A percentile compares a stretch with the other conserved stretches of the same genome.
These are phyloP conservation scores for Colletotrichum liriopes DNA, from an alignment of 2,329 filamentous ascomycete genomes.

Conservation along the genomic window DNA sequence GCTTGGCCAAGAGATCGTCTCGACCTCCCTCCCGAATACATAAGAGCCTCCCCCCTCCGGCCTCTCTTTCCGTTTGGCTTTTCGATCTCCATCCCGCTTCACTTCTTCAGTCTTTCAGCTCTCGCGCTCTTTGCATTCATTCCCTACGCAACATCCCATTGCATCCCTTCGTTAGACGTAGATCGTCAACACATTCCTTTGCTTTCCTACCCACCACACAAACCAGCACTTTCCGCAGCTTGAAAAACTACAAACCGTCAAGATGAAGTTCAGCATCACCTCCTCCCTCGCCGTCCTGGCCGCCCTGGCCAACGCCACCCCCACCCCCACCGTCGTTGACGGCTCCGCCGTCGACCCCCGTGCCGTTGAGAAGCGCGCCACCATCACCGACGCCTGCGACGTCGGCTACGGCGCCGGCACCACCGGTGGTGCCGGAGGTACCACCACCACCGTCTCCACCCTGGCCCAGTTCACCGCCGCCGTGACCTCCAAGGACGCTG, in stretches of 20 bases:
- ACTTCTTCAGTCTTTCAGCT: constrained; percentile 39
- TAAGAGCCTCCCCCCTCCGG: constrained; percentile 21
- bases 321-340: constrained; percentile 50
- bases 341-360: constrained; percentile 46
- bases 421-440: constrained; percentile 65
- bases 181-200: constrained; percentile 41
- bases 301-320: constrained; percentile 50
- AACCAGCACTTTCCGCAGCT: constrained; percentile 13
- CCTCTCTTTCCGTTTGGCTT: not conserved
- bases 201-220: constrained; percentile 8
- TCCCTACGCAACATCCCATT: constrained; percentile 29
- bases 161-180: constrained; percentile 41
- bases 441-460: constrained; percentile 66
- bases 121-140: constrained; percentile 35
- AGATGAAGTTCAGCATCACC: constrained; percentile 53
- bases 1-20: constrained; percentile 36
- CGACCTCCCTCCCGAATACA: constrained; percentile 17
- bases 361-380: constrained; percentile 51
- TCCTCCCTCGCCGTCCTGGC: constrained; percentile 48
- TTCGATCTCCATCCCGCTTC: constrained; percentile 37
- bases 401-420: constrained; percentile 60
- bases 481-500: constrained; percentile 59
- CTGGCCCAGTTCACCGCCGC: constrained; percentile 64
- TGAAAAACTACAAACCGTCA: constrained; percentile 16
- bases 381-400: constrained; percentile 54